These are phyloP conservation scores for Allomyces arbusculus DNA, from an alignment of 192 early-diverging fungal genomes.

Conservation along the genomic window DNA sequence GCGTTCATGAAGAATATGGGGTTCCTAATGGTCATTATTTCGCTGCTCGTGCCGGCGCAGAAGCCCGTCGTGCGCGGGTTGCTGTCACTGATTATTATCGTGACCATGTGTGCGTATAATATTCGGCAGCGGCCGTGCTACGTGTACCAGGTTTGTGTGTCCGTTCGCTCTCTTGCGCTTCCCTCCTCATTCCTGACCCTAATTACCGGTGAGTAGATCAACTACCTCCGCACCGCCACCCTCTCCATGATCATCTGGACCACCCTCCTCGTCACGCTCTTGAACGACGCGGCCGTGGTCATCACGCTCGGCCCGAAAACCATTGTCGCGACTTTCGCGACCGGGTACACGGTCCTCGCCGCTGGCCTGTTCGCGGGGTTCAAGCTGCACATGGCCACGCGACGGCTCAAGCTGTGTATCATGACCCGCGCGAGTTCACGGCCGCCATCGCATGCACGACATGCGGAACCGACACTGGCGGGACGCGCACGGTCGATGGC, in stretches of 20 bases:
- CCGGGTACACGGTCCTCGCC: constrained; percentile 34
- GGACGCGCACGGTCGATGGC: too few species aligned
- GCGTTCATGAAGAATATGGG: constrained; percentile 27
- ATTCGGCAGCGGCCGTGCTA: constrained; percentile 50
- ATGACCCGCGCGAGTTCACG: too few species aligned
- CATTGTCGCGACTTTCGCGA: constrained; percentile 22
- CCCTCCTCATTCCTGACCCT: neutral
- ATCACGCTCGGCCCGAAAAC: constrained; percentile 16
- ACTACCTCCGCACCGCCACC: constrained; percentile 43
- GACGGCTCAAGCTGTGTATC: neutral
- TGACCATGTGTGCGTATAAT: constrained; percentile 52
- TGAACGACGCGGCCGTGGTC: constrained; percentile 27
- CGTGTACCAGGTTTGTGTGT: constrained; percentile 23
- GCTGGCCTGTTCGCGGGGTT: constrained; percentile 18
- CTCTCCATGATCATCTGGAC: constrained; percentile 51
- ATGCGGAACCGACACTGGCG: too few species aligned
- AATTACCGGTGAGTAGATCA: constrained; percentile 22
- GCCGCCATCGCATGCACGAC: too few species aligned
- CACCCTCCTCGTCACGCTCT: constrained; percentile 36
- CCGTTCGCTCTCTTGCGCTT: too few species aligned
- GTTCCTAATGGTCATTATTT: constrained; percentile 44
- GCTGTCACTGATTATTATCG: constrained; percentile 40
- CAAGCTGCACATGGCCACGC: neutral
- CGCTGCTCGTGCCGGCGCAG: constrained; percentile 34
- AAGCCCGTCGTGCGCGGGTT: constrained; percentile 39